phyloP scores from a whole-genome alignment of 108 stramenopile genomes.

The Cyclostephanos tholiformis region DNA sequence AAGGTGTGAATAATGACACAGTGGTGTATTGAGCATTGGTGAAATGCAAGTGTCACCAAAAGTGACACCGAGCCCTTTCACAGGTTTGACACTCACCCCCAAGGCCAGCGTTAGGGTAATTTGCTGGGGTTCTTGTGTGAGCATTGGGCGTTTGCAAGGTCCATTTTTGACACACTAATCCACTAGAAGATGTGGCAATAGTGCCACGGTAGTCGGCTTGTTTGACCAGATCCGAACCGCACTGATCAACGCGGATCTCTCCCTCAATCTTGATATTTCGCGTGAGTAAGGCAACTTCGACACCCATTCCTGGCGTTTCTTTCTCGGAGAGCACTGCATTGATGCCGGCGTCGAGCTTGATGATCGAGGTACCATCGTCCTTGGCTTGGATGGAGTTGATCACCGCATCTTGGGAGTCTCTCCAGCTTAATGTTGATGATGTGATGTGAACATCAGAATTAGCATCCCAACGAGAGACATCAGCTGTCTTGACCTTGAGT shows the following conservation, averaged over 20 bases:
- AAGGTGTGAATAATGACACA: too few species aligned
- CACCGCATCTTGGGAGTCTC: constrained; percentile 44
- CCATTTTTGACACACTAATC: constrained; percentile 32
- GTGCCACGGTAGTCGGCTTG: constrained; percentile 42
- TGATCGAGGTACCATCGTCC: constrained; percentile 38
- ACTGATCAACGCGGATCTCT: constrained; percentile 2
- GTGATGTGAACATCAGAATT: constrained; percentile 65
- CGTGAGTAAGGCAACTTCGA: constrained; percentile 63
- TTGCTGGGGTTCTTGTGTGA: constrained; percentile 13
- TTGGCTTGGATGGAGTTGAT: constrained; percentile 28
- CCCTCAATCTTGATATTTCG: constrained; percentile 71
- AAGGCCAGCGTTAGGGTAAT: constrained; percentile 26
- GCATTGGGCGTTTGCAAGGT: constrained; percentile 16
- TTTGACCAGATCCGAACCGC: constrained; percentile 29
- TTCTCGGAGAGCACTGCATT: constrained; percentile 40
- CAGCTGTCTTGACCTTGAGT: constrained; percentile 20
- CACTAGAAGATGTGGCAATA: constrained; percentile 6
- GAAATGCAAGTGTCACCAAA: too few species aligned
- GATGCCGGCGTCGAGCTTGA: constrained; percentile 48
- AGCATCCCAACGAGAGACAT: constrained; percentile 38
- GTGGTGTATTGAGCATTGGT: too few species aligned
- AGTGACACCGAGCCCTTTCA: too few species aligned
- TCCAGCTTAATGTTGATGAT: constrained; percentile 48
- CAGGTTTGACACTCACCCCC: background rate
- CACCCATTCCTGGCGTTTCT: constrained; percentile 54